Conservation (phyloP, 2,329 filamentous ascomycete species). For the Curvularia sp. region DNA sequence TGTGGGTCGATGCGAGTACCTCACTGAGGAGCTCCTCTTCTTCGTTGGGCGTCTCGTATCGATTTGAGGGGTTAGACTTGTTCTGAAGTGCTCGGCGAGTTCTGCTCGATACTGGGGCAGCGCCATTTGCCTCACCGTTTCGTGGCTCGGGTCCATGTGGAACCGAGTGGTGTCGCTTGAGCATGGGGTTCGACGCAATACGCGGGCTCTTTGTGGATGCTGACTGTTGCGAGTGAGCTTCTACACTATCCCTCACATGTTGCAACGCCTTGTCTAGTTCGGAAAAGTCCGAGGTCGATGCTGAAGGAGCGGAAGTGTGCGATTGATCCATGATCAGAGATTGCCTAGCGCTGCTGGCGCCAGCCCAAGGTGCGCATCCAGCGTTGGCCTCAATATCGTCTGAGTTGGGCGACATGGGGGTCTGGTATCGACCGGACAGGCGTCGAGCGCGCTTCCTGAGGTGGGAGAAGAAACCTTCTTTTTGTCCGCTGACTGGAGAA, state of each 20-base stretch:
- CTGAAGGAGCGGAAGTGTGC: slow-evolving; percentile 53
- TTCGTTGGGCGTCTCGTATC: slow-evolving; percentile 94
- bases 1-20: slow-evolving; percentile 77
- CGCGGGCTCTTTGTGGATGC: slow-evolving; percentile 43
- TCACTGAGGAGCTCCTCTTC: slow-evolving; percentile 96
- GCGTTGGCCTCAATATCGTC: slow-evolving; percentile 94
- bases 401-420: slow-evolving; percentile 75
- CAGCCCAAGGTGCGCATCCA: slow-evolving; percentile 85
- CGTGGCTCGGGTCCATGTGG: slow-evolving; percentile 56
- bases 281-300: slow-evolving; percentile 61
- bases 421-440: slow-evolving; percentile 89
- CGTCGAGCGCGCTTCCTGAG: slow-evolving; percentile 90
- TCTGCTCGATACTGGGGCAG: slow-evolving; percentile 74
- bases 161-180: slow-evolving; percentile 59
- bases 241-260: slow-evolving; percentile 65
- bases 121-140: slow-evolving; percentile 64
- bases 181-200: slow-evolving; percentile 54
- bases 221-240: slow-evolving; percentile 50
- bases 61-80: slow-evolving; percentile 75
- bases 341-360: slow-evolving; percentile 78
- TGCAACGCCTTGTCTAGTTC: slow-evolving; percentile 69
- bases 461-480: slow-evolving; percentile 98
- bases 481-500: slow-evolving; percentile 79
- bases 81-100: slow-evolving; percentile 77
- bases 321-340: slow-evolving; percentile 74